phyloP scores from a whole-genome alignment of 768 basidiomycete genomes.

The Suillus sp. region DNA sequence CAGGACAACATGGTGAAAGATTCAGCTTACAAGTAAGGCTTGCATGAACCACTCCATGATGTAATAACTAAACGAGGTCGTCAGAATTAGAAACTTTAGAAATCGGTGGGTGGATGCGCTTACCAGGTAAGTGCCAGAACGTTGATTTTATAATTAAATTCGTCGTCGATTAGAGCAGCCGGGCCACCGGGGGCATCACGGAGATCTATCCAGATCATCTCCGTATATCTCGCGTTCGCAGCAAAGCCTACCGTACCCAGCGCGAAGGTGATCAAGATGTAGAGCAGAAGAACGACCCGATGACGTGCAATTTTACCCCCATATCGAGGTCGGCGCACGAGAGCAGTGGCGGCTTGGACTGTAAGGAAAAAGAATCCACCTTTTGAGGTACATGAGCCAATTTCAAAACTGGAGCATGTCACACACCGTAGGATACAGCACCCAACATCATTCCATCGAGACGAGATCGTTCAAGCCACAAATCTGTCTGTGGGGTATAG shows the following conservation, averaged over 20 bases:
- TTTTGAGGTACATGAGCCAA: slow-evolving; percentile 6
- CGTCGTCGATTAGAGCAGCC: background rate
- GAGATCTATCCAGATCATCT: slow-evolving; percentile 11
- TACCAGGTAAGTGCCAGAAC: background rate
- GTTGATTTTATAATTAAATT: background rate
- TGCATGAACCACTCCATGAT: background rate
- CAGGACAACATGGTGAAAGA: background rate
- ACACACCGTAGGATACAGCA: slow-evolving; percentile 27
- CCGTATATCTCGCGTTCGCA: slow-evolving; percentile 20
- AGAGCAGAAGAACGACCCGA: background rate
- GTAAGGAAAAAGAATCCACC: slow-evolving; percentile 17
- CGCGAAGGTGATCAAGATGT: slow-evolving; percentile 12
- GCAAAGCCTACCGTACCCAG: slow-evolving; percentile 23
- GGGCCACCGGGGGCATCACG: background rate
- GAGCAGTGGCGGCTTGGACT: background rate
- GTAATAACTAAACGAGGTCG: background rate
- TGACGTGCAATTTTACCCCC: background rate
- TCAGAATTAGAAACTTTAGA: background rate
- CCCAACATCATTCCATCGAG: slow-evolving; percentile 26
- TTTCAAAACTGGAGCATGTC: background rate
- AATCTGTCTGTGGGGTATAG: slow-evolving; percentile 20
- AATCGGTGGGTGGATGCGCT: background rate
- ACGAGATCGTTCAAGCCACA: slow-evolving; percentile 32
- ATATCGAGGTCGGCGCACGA: background rate
- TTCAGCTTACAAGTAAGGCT: background rate